These are phyloP conservation scores for Jaltomata sinuosa DNA, from an alignment of 257 asterid species.

Conservation along the genomic window DNA sequence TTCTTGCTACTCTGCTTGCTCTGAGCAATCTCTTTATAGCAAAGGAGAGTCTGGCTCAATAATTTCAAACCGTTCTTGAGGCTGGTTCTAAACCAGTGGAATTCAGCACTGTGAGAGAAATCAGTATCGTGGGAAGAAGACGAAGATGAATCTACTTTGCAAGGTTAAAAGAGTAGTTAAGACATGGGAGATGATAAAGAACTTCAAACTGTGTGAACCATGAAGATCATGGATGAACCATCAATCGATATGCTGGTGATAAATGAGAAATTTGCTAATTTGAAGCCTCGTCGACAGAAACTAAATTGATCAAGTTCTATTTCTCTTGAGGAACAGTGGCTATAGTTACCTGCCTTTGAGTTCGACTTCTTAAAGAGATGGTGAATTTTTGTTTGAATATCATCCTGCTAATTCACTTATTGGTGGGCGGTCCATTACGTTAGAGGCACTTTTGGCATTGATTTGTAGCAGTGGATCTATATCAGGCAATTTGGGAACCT, in stretches of 20 bases:
- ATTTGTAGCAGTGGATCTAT: constrained; percentile 67
- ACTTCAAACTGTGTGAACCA: not conserved
- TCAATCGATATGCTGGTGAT: not conserved
- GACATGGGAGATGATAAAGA: not conserved
- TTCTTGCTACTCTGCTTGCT: not conserved
- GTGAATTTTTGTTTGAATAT: not conserved
- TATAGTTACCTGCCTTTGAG: not conserved
- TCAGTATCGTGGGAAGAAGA: not conserved
- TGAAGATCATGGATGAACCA: not conserved
- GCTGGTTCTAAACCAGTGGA: not conserved
- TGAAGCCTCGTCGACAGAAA: not conserved
- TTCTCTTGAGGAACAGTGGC: not conserved
- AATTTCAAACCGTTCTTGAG: not conserved
- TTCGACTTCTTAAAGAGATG: not conserved
- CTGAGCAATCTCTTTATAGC: not conserved
- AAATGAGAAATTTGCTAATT: not conserved
- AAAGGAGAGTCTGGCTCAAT: not conserved
- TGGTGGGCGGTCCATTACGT: constrained; percentile 94
- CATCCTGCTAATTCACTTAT: constrained; percentile 82
- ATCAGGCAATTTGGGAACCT: constrained; percentile 93
- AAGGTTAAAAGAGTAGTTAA: not conserved
- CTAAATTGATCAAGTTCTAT: not conserved
- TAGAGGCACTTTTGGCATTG: constrained; percentile 81
- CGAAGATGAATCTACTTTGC: not conserved
- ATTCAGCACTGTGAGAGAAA: not conserved